Percentiles rank a stretch among this genome's conserved stretches.
phyloP scores from a whole-genome alignment of 2,329 filamentous ascomycete species.

The Neophaeococcomyces mojaviensis region DNA sequence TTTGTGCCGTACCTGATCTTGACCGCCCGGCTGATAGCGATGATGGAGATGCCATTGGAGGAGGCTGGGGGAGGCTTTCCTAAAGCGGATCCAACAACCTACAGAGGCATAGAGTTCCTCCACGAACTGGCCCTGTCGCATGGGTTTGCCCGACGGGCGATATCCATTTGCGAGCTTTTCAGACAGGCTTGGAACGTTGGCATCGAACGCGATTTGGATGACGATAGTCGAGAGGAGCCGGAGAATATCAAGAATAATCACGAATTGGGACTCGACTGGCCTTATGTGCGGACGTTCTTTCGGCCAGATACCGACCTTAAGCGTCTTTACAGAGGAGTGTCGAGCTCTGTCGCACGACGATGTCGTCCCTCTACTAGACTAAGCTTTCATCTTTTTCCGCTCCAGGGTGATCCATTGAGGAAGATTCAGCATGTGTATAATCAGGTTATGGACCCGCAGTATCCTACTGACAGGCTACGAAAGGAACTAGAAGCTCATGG shows the following conservation, averaged over 20 bases:
- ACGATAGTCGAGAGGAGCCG: not conserved
- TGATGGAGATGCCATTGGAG: not conserved
- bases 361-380: not conserved
- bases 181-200: not conserved
- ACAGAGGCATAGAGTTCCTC: not conserved
- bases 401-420: not conserved
- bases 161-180: not conserved
- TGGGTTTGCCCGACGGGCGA: not conserved
- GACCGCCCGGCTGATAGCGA: not conserved
- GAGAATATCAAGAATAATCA: not conserved
- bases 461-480: too few species aligned
- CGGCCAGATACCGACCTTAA: conserved; percentile 3
- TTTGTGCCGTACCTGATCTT: conserved; percentile 8
- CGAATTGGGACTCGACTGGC: not conserved
- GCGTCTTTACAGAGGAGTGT: not conserved
- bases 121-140: not conserved
- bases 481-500: too few species aligned
- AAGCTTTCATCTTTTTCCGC: conserved; percentile 1
- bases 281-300: conserved; percentile 3
- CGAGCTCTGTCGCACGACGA: too few species aligned
- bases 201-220: not conserved
- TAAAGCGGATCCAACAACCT: not conserved
- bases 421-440: too few species aligned
- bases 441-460: too few species aligned
- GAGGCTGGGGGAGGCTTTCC: not conserved